Percentiles rank a stretch among this genome's conserved stretches.
phyloP scores from a whole-genome alignment of 352 stramenopile species.

The Pythium aquatile region DNA sequence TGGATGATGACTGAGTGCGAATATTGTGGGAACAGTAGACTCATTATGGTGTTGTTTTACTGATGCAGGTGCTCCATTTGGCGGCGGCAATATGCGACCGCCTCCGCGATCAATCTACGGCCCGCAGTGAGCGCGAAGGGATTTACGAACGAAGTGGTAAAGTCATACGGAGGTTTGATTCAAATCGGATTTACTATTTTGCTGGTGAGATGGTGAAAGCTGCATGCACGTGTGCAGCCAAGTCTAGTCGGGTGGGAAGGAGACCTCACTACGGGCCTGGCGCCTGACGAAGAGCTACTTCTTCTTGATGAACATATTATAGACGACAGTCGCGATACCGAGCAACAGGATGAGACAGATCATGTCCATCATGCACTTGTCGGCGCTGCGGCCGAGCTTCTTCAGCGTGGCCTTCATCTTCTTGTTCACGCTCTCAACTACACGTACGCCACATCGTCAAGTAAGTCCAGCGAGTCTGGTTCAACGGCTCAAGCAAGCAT shows the following conservation, averaged over 20 bases:
- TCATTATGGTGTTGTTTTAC: not conserved
- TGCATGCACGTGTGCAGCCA: conserved; percentile 1
- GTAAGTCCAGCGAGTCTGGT: not conserved
- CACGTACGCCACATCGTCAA: not conserved
- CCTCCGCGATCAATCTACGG: conserved; percentile 74
- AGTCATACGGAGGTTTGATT: conserved; percentile 7
- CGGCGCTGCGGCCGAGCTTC: conserved; percentile 64
- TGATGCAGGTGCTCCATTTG: conserved; percentile 35
- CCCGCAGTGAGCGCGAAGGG: conserved; percentile 33
- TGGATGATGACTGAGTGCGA: not conserved
- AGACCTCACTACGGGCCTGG: not conserved
- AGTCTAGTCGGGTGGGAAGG: conserved; percentile 1
- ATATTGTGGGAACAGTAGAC: not conserved
- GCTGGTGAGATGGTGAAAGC: conserved; percentile 10
- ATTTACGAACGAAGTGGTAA: not conserved
- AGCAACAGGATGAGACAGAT: conserved; percentile 87
- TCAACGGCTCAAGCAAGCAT: not conserved
- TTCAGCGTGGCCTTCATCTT: conserved; percentile 86
- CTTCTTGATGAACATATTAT: conserved; percentile 91
- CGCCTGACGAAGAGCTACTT: conserved; percentile 18
- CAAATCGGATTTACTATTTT: conserved; percentile 1
- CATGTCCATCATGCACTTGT: conserved; percentile 91
- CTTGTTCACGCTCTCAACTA: conserved; percentile 81
- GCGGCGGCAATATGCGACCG: conserved; percentile 36
- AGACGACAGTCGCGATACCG: conserved; percentile 77